Evolutionary conservation across 1,139 yeast species (phyloP), one percentile per base, ranked within the genome.

Genomic region (Arxiozyma telluris): DNA sequence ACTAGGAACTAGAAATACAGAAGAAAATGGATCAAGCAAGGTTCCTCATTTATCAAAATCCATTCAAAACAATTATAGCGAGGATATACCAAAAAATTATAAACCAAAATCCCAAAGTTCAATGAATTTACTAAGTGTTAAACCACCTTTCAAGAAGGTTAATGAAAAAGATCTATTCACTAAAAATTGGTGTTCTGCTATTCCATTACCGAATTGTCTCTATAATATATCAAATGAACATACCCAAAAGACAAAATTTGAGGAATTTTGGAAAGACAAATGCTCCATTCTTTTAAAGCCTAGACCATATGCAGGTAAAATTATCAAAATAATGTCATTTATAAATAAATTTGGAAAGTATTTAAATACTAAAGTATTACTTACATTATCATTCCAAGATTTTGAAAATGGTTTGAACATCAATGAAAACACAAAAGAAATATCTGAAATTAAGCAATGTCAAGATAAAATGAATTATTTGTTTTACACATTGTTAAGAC

Each of bases 351-450:
- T 79, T 59, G 64, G 65, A 51, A 63, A 64, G 7, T 68, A 67
- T 34, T 59, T 66, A 44, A 23, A 51, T 23, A 67, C 70, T 47
- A 54, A 55, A 1, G 69, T 64, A 7, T 54, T 78, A 12, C 67
- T 70, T 23, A 67, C 70, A 23, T 53, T 72, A 41, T 72, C 75
- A 0, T 82, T 82, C 8, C 76, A 73, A 54, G 80, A 77, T 59
- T 68, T 80, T 39, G 83, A 79, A 59, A 64, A 66, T 39, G 83
- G 83, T 0, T 64, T 80, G 44, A 70, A 76, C n/a, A 63, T 79
- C 42, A 55, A 55, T 30, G 42, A 58, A n/a, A 56, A 59, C 20
- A 51, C 53, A 5, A 58, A 57, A 25, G 61, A 59, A 7, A 55
- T 64, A 6, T 41, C 44, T 18, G 39, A 47, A 15, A 47, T 45